Conservation (phyloP, 2,329 filamentous ascomycete species). For the Fusarium sp. region DNA sequence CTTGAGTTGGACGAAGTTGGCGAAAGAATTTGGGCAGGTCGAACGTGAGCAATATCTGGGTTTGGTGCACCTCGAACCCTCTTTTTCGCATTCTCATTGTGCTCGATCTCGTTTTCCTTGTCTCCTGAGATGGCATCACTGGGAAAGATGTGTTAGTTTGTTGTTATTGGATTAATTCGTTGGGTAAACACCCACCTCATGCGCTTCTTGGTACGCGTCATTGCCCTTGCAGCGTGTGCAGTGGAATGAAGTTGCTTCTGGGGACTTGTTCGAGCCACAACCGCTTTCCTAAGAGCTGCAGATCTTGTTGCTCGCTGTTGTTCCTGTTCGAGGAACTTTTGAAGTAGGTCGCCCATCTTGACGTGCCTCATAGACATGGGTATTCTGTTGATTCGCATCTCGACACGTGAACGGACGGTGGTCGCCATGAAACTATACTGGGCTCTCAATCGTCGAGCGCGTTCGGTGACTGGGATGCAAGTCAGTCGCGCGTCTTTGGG, state of each 20-base stretch:
- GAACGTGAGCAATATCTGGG: constrained; percentile 51
- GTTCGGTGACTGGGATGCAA: constrained; percentile 76
- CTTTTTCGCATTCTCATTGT: constrained; percentile 77
- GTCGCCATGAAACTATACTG: constrained; percentile 91
- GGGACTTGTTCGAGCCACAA: constrained; percentile 48
- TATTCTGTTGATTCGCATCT: constrained; percentile 93
- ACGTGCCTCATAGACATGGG: constrained; percentile 80
- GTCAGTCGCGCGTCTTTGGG: constrained; percentile 26
- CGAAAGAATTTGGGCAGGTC: constrained; percentile 74
- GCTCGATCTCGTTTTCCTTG: constrained; percentile 78
- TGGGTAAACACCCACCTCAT: constrained; percentile 56
- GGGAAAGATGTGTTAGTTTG: constrained; percentile 44
- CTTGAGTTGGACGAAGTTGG: constrained; percentile 86
- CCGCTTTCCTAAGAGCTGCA: constrained; percentile 63
- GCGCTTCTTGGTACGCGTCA: constrained; percentile 56
- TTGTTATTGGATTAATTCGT: neutral
- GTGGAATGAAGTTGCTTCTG: constrained; percentile 48
- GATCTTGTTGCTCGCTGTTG: constrained; percentile 56
- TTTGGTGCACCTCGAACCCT: constrained; percentile 59
- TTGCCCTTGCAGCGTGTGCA: constrained; percentile 31
- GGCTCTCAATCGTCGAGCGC: constrained; percentile 85
- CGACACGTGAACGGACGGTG: constrained; percentile 84
- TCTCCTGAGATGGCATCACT: constrained; percentile 75
- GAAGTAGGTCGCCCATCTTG: constrained; percentile 83
- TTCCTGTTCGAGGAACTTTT: constrained; percentile 59